Conservation (phyloP, 2,329 filamentous ascomycete genomes). For the Didymella pinodella region DNA sequence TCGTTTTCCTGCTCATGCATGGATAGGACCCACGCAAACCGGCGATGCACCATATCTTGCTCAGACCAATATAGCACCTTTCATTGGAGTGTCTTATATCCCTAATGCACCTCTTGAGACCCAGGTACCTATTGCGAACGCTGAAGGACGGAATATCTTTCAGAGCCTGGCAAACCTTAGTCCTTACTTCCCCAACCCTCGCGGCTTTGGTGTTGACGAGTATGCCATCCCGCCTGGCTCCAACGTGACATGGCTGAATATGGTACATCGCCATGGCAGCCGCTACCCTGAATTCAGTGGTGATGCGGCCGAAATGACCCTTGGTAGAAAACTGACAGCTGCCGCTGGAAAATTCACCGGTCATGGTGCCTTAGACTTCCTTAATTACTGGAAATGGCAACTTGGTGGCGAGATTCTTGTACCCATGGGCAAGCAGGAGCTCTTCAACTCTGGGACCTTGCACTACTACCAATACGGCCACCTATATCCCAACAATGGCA, state of each 20-base stretch:
- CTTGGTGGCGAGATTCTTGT: constrained; percentile 77
- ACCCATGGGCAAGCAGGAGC: constrained; percentile 74
- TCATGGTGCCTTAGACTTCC: constrained; percentile 67
- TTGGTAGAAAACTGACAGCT: constrained; percentile 63
- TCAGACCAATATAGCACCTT: constrained; percentile 72
- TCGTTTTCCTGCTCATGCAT: constrained; percentile 9
- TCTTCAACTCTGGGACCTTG: constrained; percentile 73
- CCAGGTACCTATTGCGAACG: constrained; percentile 67
- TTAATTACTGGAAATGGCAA: constrained; percentile 73
- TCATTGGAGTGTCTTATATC: constrained; percentile 67
- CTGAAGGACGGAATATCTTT: constrained; percentile 71
- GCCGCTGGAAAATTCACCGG: constrained; percentile 63
- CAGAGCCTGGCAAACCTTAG: constrained; percentile 73
- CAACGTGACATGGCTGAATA: constrained; percentile 73
- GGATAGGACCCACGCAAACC: constrained; percentile 70
- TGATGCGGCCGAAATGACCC: constrained; percentile 64
- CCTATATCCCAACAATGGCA: constrained; percentile 72
- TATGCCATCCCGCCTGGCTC: constrained; percentile 71
- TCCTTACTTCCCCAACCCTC: constrained; percentile 72
- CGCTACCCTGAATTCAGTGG: constrained; percentile 72
- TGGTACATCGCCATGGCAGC: constrained; percentile 77
- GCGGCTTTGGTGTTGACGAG: constrained; percentile 76
- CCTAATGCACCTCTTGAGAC: constrained; percentile 77
- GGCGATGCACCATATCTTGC: constrained; percentile 74
- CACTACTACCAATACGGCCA: constrained; percentile 77